Evolutionary conservation across 129 eudicot species (phyloP).

Genomic region (Pseudognaphalium luteoalbum): DNA sequence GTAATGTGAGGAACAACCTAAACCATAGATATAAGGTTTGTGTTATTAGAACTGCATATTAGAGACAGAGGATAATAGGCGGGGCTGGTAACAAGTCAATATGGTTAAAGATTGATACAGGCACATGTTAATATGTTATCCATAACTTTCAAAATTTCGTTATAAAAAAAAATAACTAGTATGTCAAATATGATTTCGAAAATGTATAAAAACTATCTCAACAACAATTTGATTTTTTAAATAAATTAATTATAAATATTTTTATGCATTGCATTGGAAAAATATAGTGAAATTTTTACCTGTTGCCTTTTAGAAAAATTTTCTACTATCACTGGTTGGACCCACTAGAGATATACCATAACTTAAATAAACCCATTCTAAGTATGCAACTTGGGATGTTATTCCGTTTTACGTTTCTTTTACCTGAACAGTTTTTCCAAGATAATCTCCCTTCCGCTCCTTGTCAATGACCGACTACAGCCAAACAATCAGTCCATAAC

Average conservation of each 20-base stretch:
- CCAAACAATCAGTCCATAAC: conserved; percentile 2
- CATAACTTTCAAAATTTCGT: background rate
- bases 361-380: background rate
- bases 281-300: background rate
- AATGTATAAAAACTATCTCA: background rate
- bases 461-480: conserved; percentile 78
- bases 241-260: no score
- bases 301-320: background rate
- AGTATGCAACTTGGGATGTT: background rate
- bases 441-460: conserved; percentile 96
- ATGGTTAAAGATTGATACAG: background rate
- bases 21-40: background rate
- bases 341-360: background rate
- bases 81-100: background rate
- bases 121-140: background rate
- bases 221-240: no score
- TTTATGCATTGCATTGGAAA: no score
- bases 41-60: background rate
- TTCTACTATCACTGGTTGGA: background rate
- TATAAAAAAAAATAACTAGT: background rate
- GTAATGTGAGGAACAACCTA: conserved; percentile 44
- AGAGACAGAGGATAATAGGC: background rate
- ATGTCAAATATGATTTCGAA: background rate
- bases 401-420: background rate
- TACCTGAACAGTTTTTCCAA: conserved; percentile 79